These are phyloP conservation scores for Mucor indicus DNA, from an alignment of 371 early-diverging fungal genomes.

Conservation along the genomic window DNA sequence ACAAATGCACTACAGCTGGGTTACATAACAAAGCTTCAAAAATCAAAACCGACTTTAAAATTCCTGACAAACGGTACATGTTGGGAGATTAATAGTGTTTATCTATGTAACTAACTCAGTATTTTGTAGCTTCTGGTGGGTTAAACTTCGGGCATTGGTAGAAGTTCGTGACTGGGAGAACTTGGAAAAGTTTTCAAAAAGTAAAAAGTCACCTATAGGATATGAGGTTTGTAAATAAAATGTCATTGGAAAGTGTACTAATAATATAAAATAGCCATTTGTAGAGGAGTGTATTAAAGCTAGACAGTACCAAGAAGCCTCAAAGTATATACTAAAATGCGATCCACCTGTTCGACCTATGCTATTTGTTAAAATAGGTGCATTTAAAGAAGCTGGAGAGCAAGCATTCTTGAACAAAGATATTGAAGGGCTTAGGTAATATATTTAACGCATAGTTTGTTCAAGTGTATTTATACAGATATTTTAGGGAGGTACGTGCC, in stretches of 20 bases:
- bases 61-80: constrained; percentile 78
- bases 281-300: constrained; percentile 81
- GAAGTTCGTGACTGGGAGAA: constrained; percentile 84
- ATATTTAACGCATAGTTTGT: constrained; percentile 4
- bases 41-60: constrained; percentile 78
- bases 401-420: constrained; percentile 72
- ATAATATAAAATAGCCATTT: constrained; percentile 55
- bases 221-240: constrained; percentile 49
- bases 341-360: constrained; percentile 65
- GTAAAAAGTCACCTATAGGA: constrained; percentile 82
- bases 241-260: background rate
- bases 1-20: constrained; percentile 72
- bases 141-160: constrained; percentile 83
- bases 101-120: background rate
- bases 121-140: constrained; percentile 71
- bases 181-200: constrained; percentile 77
- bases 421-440: constrained; percentile 59
- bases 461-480: background rate
- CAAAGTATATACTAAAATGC: constrained; percentile 76
- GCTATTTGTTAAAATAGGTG: constrained; percentile 74
- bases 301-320: constrained; percentile 74
- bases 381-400: constrained; percentile 75
- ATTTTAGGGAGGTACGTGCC: constrained; percentile 45
- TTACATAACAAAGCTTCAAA: constrained; percentile 73
- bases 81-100: background rate